These are phyloP conservation scores for Trichoderma orchidacearum DNA, from an alignment of 495 filamentous ascomycete genomes.

Conservation along the genomic window DNA sequence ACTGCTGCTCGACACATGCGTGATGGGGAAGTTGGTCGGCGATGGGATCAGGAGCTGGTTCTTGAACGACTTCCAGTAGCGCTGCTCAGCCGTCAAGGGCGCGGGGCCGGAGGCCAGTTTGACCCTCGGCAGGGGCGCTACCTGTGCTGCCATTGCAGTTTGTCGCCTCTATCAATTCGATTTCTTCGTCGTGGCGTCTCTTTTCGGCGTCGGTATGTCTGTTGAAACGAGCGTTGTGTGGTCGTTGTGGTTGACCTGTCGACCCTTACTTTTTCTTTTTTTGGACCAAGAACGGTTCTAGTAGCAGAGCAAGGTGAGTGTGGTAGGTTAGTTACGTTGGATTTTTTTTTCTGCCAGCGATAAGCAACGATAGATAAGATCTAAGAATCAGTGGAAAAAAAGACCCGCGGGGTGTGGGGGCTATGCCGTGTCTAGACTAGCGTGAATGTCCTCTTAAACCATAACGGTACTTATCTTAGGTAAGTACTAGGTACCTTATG, in stretches of 20 bases:
- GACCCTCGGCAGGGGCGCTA: constrained; percentile 66
- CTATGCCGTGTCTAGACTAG: not conserved
- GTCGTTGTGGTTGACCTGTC: not conserved
- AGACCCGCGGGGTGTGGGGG: not conserved
- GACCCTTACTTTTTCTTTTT: not conserved
- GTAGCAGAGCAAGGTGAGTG: not conserved
- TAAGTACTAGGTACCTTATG: no score
- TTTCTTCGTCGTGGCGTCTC: not conserved
- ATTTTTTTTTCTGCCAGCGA: not conserved
- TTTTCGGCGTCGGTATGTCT: not conserved
- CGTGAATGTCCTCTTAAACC: no score
- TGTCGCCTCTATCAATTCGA: not conserved
- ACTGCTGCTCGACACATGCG: constrained; percentile 28
- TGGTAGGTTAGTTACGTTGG: not conserved
- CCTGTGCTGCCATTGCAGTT: constrained; percentile 69
- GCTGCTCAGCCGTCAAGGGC: constrained; percentile 73
- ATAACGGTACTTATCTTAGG: no score
- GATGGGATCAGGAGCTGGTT: constrained; percentile 78
- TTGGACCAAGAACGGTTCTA: not conserved
- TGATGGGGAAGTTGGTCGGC: constrained; percentile 41
- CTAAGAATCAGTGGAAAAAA: not conserved
- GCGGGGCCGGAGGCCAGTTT: constrained; percentile 67
- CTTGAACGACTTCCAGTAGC: constrained; percentile 85
- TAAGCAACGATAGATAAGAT: not conserved
- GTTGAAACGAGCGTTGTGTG: no score